Evolutionary conservation across 169 alveolate species (phyloP), one percentile per base, ranked within the genome.

Genomic region (Eimeria sp.): DNA sequence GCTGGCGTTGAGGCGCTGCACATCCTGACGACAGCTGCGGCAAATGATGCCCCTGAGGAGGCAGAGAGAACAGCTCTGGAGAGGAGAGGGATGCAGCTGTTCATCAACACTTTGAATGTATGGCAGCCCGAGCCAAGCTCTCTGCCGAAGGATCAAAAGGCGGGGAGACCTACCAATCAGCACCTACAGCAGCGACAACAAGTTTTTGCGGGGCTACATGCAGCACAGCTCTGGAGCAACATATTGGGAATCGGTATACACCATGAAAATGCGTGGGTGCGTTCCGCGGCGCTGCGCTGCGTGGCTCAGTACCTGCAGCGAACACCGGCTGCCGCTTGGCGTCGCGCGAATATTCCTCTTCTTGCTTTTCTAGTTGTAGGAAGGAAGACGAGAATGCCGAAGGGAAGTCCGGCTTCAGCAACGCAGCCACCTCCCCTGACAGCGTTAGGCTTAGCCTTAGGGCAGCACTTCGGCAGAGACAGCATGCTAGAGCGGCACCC

Each of bases 251-350:
- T 43, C 5, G 91, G 92, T 34, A 40, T 92, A 1, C 70, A 83
- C 25, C 96, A 92, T n/a, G 84, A 80, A 49, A 86, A 92, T 67
- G 92, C 96, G 3, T 92, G 96, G 96, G 72, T 92, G 40, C 96
- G 96, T 6, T 70, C 86, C 25, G 84, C 88, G 40, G 88, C 96
- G 34, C 86, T 92, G 43, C 92, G 96, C 54, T 76, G 92, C 51
- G 96, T 80, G 18, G 96, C 92, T 20, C 63, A 54, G 58, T 92
- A 92, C 86, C 27, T 92, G 92, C 92, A 43, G 92, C 86, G 34
- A 47, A 92, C 91, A 25, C 91, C 91, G 30, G 51, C 63, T 57
- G 54, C 75, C 16, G 25, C 54, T 0, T 51, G 91, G 91, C 91
- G 76, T 6, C 91, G 75, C 11, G 22, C 91, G 0, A 67, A 14